Conservation (phyloP, 2,329 filamentous ascomycete species). For the Colletotrichum lini region DNA sequence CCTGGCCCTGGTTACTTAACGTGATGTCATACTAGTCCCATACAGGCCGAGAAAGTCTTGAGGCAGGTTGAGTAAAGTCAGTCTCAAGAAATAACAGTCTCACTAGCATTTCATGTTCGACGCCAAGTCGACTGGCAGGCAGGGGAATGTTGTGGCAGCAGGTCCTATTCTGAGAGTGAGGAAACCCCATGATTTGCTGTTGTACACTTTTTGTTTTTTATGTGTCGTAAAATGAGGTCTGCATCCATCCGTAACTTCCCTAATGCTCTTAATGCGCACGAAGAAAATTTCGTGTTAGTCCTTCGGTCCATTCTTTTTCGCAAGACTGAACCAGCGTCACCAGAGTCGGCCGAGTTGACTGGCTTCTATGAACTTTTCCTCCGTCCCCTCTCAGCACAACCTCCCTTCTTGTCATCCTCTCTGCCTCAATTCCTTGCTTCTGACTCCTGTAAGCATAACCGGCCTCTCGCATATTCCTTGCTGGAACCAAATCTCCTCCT, state of each 20-base stretch:
- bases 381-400: background rate
- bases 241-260: constrained; percentile 16
- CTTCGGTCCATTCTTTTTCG: background rate
- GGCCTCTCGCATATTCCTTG: background rate
- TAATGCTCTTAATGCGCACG: constrained; percentile 3
- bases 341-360: background rate
- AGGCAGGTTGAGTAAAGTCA: background rate
- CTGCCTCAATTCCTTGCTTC: background rate
- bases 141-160: constrained; percentile 11
- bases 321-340: background rate
- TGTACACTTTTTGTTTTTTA: constrained; percentile 28
- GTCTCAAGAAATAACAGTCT: background rate
- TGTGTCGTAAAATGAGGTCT: constrained; percentile 12
- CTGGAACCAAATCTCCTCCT: background rate
- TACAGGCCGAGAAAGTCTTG: background rate
- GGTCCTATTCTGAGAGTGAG: constrained; percentile 27
- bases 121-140: background rate
- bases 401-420: background rate
- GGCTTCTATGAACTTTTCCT: background rate
- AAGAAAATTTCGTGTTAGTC: constrained; percentile 4
- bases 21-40: background rate
- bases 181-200: constrained; percentile 15
- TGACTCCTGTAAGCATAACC: background rate
- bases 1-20: background rate
- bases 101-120: background rate